Base-by-base conservation (phyloP, 257 asterid species). In the Orobanche coerulescens region DNA sequence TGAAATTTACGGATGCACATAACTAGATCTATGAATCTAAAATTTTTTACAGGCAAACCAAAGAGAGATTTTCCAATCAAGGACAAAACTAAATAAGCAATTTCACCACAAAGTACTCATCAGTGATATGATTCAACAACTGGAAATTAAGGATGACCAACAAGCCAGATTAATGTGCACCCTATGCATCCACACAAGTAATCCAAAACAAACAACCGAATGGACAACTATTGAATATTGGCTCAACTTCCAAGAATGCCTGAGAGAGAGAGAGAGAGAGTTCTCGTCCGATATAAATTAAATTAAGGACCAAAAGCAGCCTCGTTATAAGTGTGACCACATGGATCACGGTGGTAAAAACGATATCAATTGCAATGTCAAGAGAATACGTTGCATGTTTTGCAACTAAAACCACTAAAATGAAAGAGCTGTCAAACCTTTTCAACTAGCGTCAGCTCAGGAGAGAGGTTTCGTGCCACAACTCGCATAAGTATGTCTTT, bases 401-500 rank as follows among this genome's bases (percentile, higher is more conserved):
- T 44, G 28, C 15, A 25, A 64, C 69, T 36, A 65, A 14, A 58
- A 28, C 60, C 56, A 48, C 58, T 12, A 65, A 64, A 53, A 25
- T 16, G 54, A 65, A 67, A 36, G 30, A 68, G 66, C 64, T 53
- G 37, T 2, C 46, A 43, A 62, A 91, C 98, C 98, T 91, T 91
- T 73, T 91, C 96, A 69, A 85, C 92, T 54, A 72, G 76, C 64
- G 96, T 91, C 85, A 82, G 74, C 76, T 85, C 93, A 33, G 96
- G 96, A 33, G 98, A 79, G 65, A 88, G 85, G 75, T 88, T 88
- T 73, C 73, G 89, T 22, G 98, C 89, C 79, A 91, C 88, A 62
- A 91, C 88, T 12, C 96, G 90, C 92, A 85, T 82, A 42, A 91
- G 94, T 63, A 91, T 76, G 75, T 91, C 95, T 70, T 78, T 85